Evolutionary conservation across 2,329 filamentous ascomycete species (phyloP).

Genomic region (Xylaria polymorpha): DNA sequence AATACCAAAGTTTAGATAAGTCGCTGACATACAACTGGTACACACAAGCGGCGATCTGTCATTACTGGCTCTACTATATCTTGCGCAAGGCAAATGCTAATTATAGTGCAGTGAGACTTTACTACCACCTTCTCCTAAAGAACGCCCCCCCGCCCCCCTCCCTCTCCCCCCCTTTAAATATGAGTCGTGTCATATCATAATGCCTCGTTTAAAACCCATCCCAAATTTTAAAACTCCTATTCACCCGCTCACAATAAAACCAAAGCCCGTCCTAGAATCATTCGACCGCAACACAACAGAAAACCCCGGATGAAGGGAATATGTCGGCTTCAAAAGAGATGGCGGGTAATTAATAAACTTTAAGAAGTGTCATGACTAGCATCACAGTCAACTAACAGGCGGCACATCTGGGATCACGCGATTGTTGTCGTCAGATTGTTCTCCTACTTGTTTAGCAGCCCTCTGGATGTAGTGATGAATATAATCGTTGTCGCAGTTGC

Average conservation of each 20-base stretch:
- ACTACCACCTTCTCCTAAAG: not conserved
- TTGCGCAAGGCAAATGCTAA: not conserved
- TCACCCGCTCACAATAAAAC: not conserved
- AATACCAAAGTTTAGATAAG: not conserved
- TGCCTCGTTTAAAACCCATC: no score
- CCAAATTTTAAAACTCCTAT: not conserved
- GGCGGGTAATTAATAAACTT: not conserved
- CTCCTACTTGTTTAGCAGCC: conserved; percentile 8
- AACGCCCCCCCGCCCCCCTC: not conserved
- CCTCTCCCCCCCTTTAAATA: no score
- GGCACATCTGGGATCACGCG: not conserved
- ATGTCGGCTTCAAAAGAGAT: not conserved
- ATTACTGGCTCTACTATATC: not conserved
- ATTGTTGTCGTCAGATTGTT: not conserved
- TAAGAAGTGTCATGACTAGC: not conserved
- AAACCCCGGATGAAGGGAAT: not conserved
- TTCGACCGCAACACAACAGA: not conserved
- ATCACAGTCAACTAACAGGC: not conserved
- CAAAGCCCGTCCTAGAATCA: not conserved
- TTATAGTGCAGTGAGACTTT: not conserved
- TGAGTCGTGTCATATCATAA: not conserved
- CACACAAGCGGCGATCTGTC: not conserved
- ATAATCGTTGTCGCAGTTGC: conserved; percentile 45
- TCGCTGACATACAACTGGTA: no score
- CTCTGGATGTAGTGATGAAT: conserved; percentile 42